Evolutionary conservation across 2,329 filamentous ascomycete genomes (phyloP), one percentile per base, ranked within the genome.

Genomic region (Colletotrichum ledebouriae): DNA sequence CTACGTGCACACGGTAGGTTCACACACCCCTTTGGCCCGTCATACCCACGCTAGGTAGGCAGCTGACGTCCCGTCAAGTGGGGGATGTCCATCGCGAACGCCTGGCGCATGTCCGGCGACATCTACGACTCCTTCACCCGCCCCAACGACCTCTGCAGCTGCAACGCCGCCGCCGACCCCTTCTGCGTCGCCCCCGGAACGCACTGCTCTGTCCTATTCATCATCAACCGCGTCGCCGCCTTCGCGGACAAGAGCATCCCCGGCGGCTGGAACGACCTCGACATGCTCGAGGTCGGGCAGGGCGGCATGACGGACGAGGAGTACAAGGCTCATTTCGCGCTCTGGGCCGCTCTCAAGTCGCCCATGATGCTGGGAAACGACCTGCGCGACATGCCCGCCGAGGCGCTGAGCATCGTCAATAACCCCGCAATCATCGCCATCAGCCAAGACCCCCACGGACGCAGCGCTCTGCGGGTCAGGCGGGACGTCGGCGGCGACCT

Each of bases 301-400:
- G 75, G 77, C 50, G 75, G 72, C 7, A 78, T 82, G 76, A 73
- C 74, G 64, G 69, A 76, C 50, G 70, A 79, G 29, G 77, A 84
- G 72, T 78, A 82, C 73, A 78, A 78, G 56, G 79, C 81, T 15
- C 82, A 84, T 69, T 83, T 84, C 55, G 75, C 81, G 25, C 79
- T 84, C 73, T 84, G 81, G 82, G 80, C 82, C 2, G 81, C 82
- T 56, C 79, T 83, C 60, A 83, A 83, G 72, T 82, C 80, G 0
- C 81, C 82, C 12, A 72, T 84, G 11, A 80, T 83, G 44, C 79
- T 83, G 53, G 80, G 81, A 20, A 79, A 79, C 11, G 77, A 80
- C 56, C 73, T 83, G 29, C 73, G 75, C 73, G 59, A 63, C 20
- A 67, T 74, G 53, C 59, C 63, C 46, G 62, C 71, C 50, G 50